Evolutionary conservation across 2,329 filamentous ascomycete genomes (phyloP).

Genomic region (Dactylonectria macrodidyma): DNA sequence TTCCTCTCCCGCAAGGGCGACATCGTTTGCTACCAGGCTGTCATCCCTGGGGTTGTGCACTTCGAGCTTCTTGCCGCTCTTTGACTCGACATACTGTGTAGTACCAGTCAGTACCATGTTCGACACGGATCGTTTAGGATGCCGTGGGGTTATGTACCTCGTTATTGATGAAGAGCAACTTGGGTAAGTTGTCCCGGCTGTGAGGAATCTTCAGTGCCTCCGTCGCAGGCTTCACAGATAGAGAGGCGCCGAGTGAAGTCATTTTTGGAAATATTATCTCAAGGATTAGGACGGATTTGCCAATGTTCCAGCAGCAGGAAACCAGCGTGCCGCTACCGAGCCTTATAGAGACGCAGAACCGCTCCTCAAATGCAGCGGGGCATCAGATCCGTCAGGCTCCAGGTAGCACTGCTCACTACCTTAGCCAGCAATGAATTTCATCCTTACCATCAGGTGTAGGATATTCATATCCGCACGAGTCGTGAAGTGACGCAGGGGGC

Average conservation of each 20-base stretch:
- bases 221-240: constrained; percentile 35
- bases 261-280: constrained; percentile 21
- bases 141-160: constrained; percentile 41
- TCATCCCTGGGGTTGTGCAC: constrained; percentile 65
- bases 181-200: constrained; percentile 52
- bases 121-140: neutral
- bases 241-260: constrained; percentile 43
- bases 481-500: neutral
- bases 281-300: neutral
- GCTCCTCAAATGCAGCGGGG: neutral
- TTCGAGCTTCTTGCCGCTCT: constrained; percentile 61
- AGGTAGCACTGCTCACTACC: neutral
- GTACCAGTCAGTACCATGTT: neutral
- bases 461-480: constrained; percentile 26
- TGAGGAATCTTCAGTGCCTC: constrained; percentile 43
- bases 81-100: constrained; percentile 56
- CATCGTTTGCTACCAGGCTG: constrained; percentile 63
- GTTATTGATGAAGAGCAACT: constrained; percentile 57
- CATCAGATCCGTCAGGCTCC: neutral
- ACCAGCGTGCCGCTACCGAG: neutral
- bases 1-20: constrained; percentile 59
- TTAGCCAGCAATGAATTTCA: no score
- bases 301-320: neutral
- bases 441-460: neutral
- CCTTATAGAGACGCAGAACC: constrained; percentile 4